Evolutionary conservation across 2,329 filamentous ascomycete species (phyloP), one percentile per base, ranked within the genome.

Genomic region (Didymella pinodella): DNA sequence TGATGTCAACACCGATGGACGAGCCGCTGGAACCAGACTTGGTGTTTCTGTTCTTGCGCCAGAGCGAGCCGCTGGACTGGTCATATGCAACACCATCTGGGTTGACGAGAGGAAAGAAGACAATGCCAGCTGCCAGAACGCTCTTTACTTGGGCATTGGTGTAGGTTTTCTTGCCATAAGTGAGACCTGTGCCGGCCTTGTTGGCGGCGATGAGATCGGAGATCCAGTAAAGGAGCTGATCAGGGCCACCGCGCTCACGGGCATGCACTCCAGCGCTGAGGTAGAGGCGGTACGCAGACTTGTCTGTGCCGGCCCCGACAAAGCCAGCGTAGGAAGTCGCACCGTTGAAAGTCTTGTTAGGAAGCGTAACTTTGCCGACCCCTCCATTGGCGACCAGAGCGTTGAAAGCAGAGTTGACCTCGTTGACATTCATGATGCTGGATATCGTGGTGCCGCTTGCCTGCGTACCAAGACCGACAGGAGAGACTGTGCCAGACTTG

Each of bases 141-240:
- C 75, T 80, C 67, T 78, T 77, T 48, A 88, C 84, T 46, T 88
- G 78, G 4, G 77, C 78, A 52, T 80, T 78, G 40, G 82, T 82
- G 73, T 85, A 88, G 0, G 75, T 77, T 62, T 82, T 80, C 53
- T 74, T 76, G 45, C 84, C 85, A 64, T 85, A 88, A 2, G 73
- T 78, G 10, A 88, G 68, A 7, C 84, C 85, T 3, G 75, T 78
- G 22, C 79, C 78, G 32, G 79, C 74, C 65, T 81, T 79, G 63
- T 82, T 78, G 18, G 85, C 85, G 46, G 80, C 79, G 3, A 88
- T 78, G 4, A 88, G 77, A 66, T 88, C 85, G 0, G 83, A 76
- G 29, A 86, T 77, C 74, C 85, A 86, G 77, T 86, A 86, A 43
- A 87, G 72, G 14, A 87, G 75, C 58, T 83, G 79, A 66, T 88